Evolutionary conservation across 2,329 filamentous ascomycete species (phyloP).

Genomic region (Neopestalotiopsis rosae): DNA sequence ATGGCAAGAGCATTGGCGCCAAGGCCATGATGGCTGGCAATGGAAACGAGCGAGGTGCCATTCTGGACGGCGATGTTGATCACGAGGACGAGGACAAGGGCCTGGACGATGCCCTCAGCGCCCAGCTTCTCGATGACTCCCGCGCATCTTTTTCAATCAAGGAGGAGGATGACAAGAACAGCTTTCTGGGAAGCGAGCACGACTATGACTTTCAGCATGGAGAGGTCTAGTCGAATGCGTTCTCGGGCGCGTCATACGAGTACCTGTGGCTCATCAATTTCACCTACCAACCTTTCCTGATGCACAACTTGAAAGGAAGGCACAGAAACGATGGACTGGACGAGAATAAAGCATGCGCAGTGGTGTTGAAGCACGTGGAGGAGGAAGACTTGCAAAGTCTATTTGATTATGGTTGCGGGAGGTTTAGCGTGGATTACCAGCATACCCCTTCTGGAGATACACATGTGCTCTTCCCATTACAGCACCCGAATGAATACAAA

Average conservation of each 20-base stretch:
- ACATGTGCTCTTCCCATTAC: not conserved
- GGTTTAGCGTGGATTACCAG: not conserved
- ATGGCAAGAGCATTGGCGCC: slow-evolving; percentile 27
- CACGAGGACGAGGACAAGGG: not conserved
- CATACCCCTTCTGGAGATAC: not conserved
- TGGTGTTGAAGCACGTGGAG: too few relatives aligned
- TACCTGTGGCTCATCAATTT: too few relatives aligned
- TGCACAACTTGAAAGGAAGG: too few relatives aligned
- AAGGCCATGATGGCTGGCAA: not conserved
- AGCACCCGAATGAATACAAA: not conserved
- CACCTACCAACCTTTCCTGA: too few relatives aligned
- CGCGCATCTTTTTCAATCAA: not conserved
- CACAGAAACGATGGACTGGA: too few relatives aligned
- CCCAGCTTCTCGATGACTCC: not conserved
- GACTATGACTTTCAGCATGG: too few relatives aligned
- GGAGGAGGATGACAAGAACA: not conserved
- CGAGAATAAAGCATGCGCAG: not conserved
- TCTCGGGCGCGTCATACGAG: too few relatives aligned
- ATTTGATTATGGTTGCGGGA: not conserved
- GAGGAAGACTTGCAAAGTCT: too few relatives aligned
- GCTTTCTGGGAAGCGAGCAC: too few relatives aligned
- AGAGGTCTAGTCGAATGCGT: too few relatives aligned
- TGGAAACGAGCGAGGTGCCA: not conserved
- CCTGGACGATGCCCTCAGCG: not conserved
- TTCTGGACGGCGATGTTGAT: not conserved